Conservation (phyloP, 495 filamentous ascomycete genomes). For the Podospora fimiseda region DNA sequence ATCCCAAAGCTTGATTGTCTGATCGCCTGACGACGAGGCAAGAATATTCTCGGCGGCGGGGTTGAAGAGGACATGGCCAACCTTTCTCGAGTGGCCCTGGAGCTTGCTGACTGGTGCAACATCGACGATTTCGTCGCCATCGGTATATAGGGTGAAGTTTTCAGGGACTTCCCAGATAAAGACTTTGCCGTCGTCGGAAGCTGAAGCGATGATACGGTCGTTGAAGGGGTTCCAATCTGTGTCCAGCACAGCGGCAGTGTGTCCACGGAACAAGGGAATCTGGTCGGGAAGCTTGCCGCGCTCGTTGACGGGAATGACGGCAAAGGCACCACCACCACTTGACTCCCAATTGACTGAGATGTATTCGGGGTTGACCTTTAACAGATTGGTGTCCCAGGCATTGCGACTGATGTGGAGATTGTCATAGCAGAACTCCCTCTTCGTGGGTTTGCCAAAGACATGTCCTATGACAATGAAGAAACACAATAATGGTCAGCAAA, state of each 20-base stretch:
- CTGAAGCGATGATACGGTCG: conserved; percentile 85
- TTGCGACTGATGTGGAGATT: conserved; percentile 91
- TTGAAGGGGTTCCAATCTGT: conserved; percentile 99
- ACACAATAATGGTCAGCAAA: conserved; percentile 14
- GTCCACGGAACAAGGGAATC: conserved; percentile 90
- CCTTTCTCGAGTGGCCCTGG: conserved; percentile 75
- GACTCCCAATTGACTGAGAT: conserved; percentile 98
- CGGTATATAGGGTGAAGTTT: conserved; percentile 73
- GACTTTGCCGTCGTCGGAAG: conserved; percentile 93
- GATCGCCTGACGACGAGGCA: conserved; percentile 90
- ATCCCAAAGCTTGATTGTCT: conserved; percentile 95
- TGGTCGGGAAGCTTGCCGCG: conserved; percentile 84
- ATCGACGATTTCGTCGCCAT: conserved; percentile 75
- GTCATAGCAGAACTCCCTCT: conserved; percentile 93
- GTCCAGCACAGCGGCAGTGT: conserved; percentile 91
- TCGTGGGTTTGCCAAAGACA: conserved; percentile 89
- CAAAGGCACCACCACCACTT: conserved; percentile 92
- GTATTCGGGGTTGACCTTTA: conserved; percentile 97
- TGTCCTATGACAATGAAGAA: conserved; percentile 57
- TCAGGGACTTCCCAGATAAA: conserved; percentile 95
- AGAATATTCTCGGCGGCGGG: conserved; percentile 93
- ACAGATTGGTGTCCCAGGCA: conserved; percentile 97
- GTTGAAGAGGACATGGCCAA: conserved; percentile 97
- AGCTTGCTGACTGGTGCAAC: conserved; percentile 75
- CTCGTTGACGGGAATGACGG: conserved; percentile 87